These are phyloP conservation scores for Rhinocladiella similis DNA, from an alignment of 2,329 filamentous ascomycete genomes.

Conservation along the genomic window DNA sequence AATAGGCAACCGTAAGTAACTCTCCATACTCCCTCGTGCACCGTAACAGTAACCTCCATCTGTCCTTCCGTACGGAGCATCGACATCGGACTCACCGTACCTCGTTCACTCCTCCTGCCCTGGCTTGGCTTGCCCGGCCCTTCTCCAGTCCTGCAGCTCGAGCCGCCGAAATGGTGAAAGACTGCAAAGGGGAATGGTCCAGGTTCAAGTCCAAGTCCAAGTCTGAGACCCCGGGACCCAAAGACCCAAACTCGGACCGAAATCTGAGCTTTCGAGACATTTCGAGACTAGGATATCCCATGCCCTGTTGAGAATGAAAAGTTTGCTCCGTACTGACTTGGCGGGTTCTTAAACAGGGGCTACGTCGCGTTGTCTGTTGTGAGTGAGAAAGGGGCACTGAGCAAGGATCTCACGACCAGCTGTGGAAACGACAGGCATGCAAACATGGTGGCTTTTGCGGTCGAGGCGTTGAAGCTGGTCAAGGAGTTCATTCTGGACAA, in stretches of 20 bases:
- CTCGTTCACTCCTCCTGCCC: too few relatives aligned
- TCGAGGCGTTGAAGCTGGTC: constrained; percentile 57
- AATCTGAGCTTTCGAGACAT: too few relatives aligned
- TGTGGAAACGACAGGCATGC: constrained; percentile 54
- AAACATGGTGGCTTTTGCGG: constrained; percentile 65
- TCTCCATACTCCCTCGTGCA: background rate
- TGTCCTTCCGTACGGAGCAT: background rate
- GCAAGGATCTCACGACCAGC: constrained; percentile 58
- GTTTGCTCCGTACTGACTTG: constrained; percentile 14
- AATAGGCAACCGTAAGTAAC: constrained; percentile 56
- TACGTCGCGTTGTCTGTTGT: constrained; percentile 66
- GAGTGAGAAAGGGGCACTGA: constrained; percentile 48
- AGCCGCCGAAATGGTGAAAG: too few relatives aligned
- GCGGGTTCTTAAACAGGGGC: constrained; percentile 42
- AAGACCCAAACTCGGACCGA: too few relatives aligned
- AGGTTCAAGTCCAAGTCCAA: too few relatives aligned
- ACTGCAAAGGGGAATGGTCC: too few relatives aligned
- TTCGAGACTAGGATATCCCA: too few relatives aligned
- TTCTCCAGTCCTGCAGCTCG: too few relatives aligned
- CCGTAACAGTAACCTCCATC: background rate
- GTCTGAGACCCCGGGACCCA: too few relatives aligned
- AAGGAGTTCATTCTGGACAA: constrained; percentile 52
- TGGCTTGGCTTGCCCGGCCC: too few relatives aligned
- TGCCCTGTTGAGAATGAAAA: too few relatives aligned
- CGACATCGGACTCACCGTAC: background rate